These are phyloP conservation scores for Hemileccinum rubropunctum DNA, from an alignment of 768 basidiomycete genomes.

Conservation along the genomic window DNA sequence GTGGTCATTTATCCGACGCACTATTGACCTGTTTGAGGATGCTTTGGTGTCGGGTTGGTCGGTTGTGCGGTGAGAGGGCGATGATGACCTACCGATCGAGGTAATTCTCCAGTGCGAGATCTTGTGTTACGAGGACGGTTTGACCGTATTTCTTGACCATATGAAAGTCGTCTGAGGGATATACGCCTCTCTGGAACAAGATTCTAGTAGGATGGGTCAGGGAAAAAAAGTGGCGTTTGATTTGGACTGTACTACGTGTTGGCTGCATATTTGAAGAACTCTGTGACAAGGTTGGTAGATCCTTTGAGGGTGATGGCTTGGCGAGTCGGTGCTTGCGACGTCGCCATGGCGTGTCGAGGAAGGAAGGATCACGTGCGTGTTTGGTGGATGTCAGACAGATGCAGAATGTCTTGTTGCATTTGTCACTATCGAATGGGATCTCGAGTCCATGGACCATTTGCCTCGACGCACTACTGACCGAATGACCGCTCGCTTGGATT, in stretches of 20 bases:
- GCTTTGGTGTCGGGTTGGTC: slow-evolving; percentile 35
- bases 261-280: slow-evolving; percentile 99
- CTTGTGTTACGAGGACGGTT: slow-evolving; percentile 91
- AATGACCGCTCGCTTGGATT: too few relatives aligned
- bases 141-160: slow-evolving; percentile 99
- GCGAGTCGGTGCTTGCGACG: slow-evolving; percentile 47
- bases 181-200: slow-evolving; percentile 94
- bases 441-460: too few relatives aligned
- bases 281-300: slow-evolving; percentile 88
- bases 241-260: slow-evolving; percentile 77
- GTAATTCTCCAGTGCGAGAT: slow-evolving; percentile 90
- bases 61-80: neutral
- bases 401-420: too few relatives aligned
- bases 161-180: slow-evolving; percentile 97
- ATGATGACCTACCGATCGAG: slow-evolving; percentile 59
- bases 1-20: slow-evolving; percentile 37
- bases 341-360: slow-evolving; percentile 39
- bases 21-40: slow-evolving; percentile 92
- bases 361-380: slow-evolving; percentile 11
- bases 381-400: too few relatives aligned
- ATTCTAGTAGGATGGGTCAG: slow-evolving; percentile 50
- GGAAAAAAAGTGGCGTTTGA: neutral
- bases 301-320: slow-evolving; percentile 95
- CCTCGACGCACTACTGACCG: too few relatives aligned
- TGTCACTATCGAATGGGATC: too few relatives aligned